Evolutionary conservation across 169 alveolate species (phyloP).

Genomic region (Plasmodium gallinaceum): DNA sequence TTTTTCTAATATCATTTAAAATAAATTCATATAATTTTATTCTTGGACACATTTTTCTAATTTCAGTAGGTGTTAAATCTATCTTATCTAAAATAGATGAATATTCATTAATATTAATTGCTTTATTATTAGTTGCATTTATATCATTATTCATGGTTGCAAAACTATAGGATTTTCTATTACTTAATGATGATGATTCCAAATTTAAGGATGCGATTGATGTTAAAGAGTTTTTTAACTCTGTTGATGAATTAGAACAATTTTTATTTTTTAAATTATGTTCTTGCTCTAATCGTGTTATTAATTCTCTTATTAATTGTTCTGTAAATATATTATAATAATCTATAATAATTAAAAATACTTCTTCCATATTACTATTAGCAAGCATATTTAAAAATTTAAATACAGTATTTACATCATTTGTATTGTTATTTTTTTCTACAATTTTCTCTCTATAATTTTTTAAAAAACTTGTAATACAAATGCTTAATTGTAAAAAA

Average conservation of each 20-base stretch:
- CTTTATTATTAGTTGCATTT: not conserved
- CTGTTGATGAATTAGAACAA: constrained; percentile 38
- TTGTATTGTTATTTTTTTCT: constrained; percentile 78
- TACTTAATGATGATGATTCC: constrained; percentile 21
- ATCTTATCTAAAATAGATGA: constrained; percentile 70
- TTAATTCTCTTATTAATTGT: constrained; percentile 86
- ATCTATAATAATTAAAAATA: constrained; percentile 97
- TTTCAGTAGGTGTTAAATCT: constrained; percentile 59
- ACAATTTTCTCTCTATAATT: constrained; percentile 83
- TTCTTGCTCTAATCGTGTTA: constrained; percentile 82
- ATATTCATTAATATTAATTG: constrained; percentile 54
- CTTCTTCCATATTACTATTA: constrained; percentile 93
- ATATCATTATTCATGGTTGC: constrained; percentile 44
- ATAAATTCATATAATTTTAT: constrained; percentile 70
- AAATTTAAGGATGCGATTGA: constrained; percentile 7
- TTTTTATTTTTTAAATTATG: constrained; percentile 78
- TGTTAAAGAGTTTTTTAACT: constrained; percentile 25
- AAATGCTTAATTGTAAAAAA: constrained; percentile 88
- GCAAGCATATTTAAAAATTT: constrained; percentile 82
- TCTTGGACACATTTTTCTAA: constrained; percentile 63
- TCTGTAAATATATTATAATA: constrained; percentile 96
- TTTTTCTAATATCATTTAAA: constrained; percentile 72
- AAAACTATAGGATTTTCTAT: constrained; percentile 63
- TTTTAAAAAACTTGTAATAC: constrained; percentile 87
- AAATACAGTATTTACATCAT: constrained; percentile 79